Percentiles rank a stretch among this genome's conserved stretches.
Conservation (phyloP, 345 rosid species). For the Bruguiera parviflora region DNA sequence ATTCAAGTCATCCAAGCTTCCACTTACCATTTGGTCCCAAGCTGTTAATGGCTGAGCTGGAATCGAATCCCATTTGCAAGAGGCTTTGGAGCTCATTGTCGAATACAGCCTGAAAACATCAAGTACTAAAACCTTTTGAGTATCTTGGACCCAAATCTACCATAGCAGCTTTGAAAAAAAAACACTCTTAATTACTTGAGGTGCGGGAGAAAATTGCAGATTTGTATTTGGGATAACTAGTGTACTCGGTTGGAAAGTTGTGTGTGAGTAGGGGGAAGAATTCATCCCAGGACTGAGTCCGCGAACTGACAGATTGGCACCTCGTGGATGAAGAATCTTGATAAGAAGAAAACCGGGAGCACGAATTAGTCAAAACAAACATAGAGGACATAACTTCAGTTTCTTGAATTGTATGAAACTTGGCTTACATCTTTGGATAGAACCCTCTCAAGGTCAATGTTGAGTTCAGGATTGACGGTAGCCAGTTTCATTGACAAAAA, state of each 20-base stretch:
- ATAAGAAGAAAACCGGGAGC: conserved; percentile 14
- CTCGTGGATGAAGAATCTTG: conserved; percentile 60
- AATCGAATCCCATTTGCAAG: conserved; percentile 71
- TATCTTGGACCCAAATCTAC: neutral
- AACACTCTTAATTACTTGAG: conserved; percentile 44
- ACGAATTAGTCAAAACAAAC: conserved; percentile 8
- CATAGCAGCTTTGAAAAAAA: neutral
- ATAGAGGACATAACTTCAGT: conserved; percentile 7
- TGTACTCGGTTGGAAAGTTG: conserved; percentile 46
- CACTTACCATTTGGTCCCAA: conserved; percentile 60
- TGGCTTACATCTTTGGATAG: conserved; percentile 78
- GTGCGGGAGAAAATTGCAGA: conserved; percentile 54
- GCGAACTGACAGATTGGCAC: conserved; percentile 40
- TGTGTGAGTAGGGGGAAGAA: conserved; percentile 39
- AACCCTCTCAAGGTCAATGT: conserved; percentile 64
- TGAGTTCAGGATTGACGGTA: conserved; percentile 78
- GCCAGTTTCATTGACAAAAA: conserved; percentile 98
- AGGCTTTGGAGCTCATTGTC: conserved; percentile 74
- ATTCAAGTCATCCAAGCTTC: neutral
- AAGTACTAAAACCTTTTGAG: conserved; percentile 2
- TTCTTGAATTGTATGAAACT: conserved; percentile 2
- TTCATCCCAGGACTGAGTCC: conserved; percentile 46
- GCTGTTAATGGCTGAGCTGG: conserved; percentile 51
- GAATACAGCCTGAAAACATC: conserved; percentile 41
- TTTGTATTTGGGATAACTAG: conserved; percentile 44